Conservation (phyloP, 2,329 filamentous ascomycete genomes). For the Fusarium brachygibbosum region DNA sequence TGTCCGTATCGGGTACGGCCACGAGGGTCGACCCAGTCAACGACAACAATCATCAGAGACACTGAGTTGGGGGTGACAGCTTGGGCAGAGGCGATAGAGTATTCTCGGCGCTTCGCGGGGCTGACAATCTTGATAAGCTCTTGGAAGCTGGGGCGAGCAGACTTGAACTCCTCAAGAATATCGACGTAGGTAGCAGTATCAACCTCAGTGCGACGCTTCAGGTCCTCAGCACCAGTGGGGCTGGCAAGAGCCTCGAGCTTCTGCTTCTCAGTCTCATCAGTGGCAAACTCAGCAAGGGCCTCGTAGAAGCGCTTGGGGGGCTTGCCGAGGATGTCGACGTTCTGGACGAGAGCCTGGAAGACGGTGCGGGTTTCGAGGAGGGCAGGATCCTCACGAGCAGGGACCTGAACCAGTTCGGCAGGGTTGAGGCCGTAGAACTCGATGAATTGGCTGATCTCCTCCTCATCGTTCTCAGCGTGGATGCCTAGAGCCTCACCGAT, state of each 20-base stretch:
- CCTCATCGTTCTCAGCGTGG: conserved; percentile 91
- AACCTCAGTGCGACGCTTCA: conserved; percentile 91
- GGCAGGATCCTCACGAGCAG: conserved; percentile 81
- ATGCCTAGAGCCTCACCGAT: conserved; percentile 98
- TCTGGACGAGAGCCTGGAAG: conserved; percentile 91
- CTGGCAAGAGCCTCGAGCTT: conserved; percentile 82
- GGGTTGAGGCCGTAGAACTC: conserved; percentile 87
- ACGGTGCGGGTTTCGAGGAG: conserved; percentile 90
- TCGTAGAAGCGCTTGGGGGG: conserved; percentile 99
- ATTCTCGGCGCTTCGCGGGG: conserved; percentile 96
- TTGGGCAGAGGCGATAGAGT: conserved; percentile 98
- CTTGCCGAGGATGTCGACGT: conserved; percentile 95
- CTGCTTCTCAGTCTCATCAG: conserved; percentile 84
- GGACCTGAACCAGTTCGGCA: conserved; percentile 90
- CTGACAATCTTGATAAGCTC: conserved; percentile 89
- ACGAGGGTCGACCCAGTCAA: conserved; percentile 91
- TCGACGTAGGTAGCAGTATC: conserved; percentile 94
- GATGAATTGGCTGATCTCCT: conserved; percentile 87
- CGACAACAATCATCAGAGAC: conserved; percentile 95
- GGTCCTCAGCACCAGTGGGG: conserved; percentile 85
- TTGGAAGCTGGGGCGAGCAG: conserved; percentile 88
- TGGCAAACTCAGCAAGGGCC: conserved; percentile 85
- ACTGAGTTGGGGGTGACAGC: conserved; percentile 92
- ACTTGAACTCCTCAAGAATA: conserved; percentile 88
- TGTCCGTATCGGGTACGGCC: conserved; percentile 93